phyloP scores from a whole-genome alignment of 1,284 basidiomycete species.

The Sanghuangporus baumii region DNA sequence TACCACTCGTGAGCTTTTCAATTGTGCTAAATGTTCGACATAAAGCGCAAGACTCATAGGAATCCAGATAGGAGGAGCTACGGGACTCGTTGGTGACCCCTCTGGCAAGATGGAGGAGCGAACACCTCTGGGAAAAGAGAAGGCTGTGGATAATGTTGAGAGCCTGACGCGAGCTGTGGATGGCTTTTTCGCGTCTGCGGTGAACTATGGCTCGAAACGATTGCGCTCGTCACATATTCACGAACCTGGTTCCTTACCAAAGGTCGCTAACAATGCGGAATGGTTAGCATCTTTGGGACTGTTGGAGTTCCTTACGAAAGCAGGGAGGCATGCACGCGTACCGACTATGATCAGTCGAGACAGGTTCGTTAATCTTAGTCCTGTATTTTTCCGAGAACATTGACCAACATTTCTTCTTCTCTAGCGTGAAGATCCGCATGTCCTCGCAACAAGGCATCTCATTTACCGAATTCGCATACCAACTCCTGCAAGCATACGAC shows the following conservation, averaged over 20 bases:
- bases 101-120: conserved; percentile 87
- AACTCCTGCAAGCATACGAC: conserved; percentile 95
- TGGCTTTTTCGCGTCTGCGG: conserved; percentile 67
- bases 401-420: background rate
- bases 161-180: conserved; percentile 64
- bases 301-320: conserved; percentile 80
- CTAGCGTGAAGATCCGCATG: conserved; percentile 82
- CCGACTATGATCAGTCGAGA: conserved; percentile 91
- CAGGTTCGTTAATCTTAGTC: conserved; percentile 48
- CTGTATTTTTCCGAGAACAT: background rate
- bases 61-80: conserved; percentile 87
- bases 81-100: conserved; percentile 95
- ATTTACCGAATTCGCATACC: conserved; percentile 97
- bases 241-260: conserved; percentile 25
- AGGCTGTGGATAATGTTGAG: conserved; percentile 62
- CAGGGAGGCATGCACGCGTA: conserved; percentile 79
- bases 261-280: conserved; percentile 77
- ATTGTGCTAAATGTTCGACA: background rate
- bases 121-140: conserved; percentile 53
- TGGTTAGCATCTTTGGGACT: conserved; percentile 78
- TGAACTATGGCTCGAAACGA: conserved; percentile 49
- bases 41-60: background rate
- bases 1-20: conserved; percentile 66
- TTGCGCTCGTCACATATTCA: conserved; percentile 20
- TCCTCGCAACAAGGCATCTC: conserved; percentile 79